A percentile compares a stretch with the other conserved stretches of the same genome.
Conservation (phyloP, 768 basidiomycete genomes). For the Cystofilobasidium capitatum region DNA sequence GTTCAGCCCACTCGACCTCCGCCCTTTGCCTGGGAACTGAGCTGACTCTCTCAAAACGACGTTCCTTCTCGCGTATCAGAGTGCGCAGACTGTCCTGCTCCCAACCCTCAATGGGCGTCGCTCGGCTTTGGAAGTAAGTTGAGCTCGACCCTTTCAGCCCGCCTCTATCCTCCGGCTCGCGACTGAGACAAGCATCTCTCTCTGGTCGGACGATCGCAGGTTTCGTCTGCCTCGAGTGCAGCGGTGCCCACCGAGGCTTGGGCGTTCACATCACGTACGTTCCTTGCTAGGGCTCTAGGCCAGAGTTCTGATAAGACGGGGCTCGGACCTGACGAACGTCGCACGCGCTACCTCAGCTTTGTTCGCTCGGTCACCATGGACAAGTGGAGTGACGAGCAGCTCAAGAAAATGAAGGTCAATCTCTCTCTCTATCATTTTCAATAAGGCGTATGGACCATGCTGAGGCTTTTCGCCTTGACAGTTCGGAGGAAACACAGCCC, state of each 20-base stretch:
- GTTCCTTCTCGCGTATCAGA: too few species aligned
- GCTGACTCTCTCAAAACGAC: too few species aligned
- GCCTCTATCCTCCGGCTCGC: neutral
- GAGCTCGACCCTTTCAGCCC: neutral
- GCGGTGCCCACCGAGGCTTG: constrained; percentile 65
- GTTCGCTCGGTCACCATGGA: constrained; percentile 94
- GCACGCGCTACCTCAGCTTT: constrained; percentile 43
- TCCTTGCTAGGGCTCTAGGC: constrained; percentile 26
- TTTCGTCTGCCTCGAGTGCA: constrained; percentile 72
- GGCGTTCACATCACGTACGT: constrained; percentile 78
- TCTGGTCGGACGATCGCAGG: neutral
- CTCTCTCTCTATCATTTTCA: neutral
- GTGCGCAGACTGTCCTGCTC: constrained; percentile 44
- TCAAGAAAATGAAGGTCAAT: constrained; percentile 65
- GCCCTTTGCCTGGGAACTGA: too few species aligned
- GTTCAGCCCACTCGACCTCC: too few species aligned
- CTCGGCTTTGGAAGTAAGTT: constrained; percentile 46
- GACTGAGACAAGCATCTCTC: neutral
- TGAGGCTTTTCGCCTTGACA: constrained; percentile 35
- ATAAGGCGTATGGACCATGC: constrained; percentile 12
- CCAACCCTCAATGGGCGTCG: constrained; percentile 86
- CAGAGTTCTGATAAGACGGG: neutral
- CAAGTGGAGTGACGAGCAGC: constrained; percentile 82
- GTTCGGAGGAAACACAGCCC: constrained; percentile 80
- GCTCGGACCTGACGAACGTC: neutral